These are phyloP conservation scores for Colletotrichum plurivorum DNA, from an alignment of 2,329 filamentous ascomycete species.

Conservation along the genomic window DNA sequence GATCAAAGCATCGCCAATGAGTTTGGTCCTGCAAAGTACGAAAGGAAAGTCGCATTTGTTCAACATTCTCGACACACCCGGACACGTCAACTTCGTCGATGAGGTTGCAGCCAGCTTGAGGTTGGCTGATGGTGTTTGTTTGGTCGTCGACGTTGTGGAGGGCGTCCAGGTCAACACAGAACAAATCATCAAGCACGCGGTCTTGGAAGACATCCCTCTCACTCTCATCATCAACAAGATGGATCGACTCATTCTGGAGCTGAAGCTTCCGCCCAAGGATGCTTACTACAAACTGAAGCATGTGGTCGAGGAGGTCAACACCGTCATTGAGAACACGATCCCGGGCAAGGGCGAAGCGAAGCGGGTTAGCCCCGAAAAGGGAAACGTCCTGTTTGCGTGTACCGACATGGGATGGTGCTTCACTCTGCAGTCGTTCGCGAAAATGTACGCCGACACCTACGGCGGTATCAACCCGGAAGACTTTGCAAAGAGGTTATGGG, in stretches of 20 bases:
- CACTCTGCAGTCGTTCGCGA: slow-evolving; percentile 92
- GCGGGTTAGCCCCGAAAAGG: slow-evolving; percentile 93
- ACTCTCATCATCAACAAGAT: slow-evolving; percentile 97
- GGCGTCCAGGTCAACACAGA: slow-evolving; percentile 99
- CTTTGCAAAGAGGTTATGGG: slow-evolving; percentile 91
- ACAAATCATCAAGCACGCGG: slow-evolving; percentile 95
- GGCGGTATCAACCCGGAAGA: slow-evolving; percentile 85
- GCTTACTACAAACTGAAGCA: slow-evolving; percentile 99
- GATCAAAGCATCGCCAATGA: slow-evolving; percentile 95
- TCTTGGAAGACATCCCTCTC: slow-evolving; percentile 89
- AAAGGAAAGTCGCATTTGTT: slow-evolving; percentile 95
- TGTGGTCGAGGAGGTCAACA: slow-evolving; percentile 98
- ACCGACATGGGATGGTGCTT: slow-evolving; percentile 97
- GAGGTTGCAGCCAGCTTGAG: slow-evolving; percentile 92
- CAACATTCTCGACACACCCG: slow-evolving; percentile 96
- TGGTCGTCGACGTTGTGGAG: slow-evolving; percentile 96
- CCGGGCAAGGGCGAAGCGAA: slow-evolving; percentile 84
- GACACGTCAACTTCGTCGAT: slow-evolving; percentile 98
- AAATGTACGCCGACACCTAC: slow-evolving; percentile 95
- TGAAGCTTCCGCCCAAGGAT: slow-evolving; percentile 93
- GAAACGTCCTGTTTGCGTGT: slow-evolving; percentile 97
- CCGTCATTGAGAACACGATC: slow-evolving; percentile 88
- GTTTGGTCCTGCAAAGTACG: slow-evolving; percentile 86
- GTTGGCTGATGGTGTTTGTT: slow-evolving; percentile 89
- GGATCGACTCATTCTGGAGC: slow-evolving; percentile 92